Base-by-base conservation (phyloP, 2,329 filamentous ascomycete genomes). In the Fusarium pininemorale region DNA sequence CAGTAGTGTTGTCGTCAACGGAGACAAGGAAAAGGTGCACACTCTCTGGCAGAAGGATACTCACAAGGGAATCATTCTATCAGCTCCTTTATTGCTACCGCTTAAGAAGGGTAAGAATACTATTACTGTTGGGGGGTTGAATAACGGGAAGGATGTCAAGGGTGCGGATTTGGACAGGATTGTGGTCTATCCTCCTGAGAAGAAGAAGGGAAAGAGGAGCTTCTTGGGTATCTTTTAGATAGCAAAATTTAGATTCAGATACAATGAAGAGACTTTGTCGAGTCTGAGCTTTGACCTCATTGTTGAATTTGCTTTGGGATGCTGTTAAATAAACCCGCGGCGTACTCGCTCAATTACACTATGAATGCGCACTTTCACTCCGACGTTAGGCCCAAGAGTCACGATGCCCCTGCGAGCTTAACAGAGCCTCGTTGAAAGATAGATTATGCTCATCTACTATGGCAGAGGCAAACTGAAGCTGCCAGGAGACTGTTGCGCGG, bases 151-250 rank as follows among this genome's bases (percentile, higher is more conserved):
- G 53, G 87, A 89, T 63, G 83, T 84, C 24, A 90, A 88, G 77
- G 88, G 89, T 0, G 89, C 87, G 2, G 89, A 91, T 75, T 75
- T 91, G 28, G 89, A 91, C 72, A 83, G 84, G 20, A 87, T 91
- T 73, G 84, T 91, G 3, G 89, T 91, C 1, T 91, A 90, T 78
- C 89, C 89, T 2, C 82, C 87, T 0, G 89, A 91, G 70, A 74
- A 74, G 65, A 73, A 72, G 59, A 68, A 63, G 56, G 55, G 35
- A 1, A 77, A 75, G 51, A 12, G 68, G 0, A 55, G 63, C 3
- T 38, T 69, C 13, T 59, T 63, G 2, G 71, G 58, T 1, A 11
- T 64, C 6, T 61, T 68, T 30, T 62, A 70, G 47, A 30, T 26
- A 26, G 6, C 1, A 3, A 18, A 3, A 4, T 0, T 20, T 12